Conservation (phyloP, 2,329 filamentous ascomycete genomes). For the Peltaster fructicola region DNA sequence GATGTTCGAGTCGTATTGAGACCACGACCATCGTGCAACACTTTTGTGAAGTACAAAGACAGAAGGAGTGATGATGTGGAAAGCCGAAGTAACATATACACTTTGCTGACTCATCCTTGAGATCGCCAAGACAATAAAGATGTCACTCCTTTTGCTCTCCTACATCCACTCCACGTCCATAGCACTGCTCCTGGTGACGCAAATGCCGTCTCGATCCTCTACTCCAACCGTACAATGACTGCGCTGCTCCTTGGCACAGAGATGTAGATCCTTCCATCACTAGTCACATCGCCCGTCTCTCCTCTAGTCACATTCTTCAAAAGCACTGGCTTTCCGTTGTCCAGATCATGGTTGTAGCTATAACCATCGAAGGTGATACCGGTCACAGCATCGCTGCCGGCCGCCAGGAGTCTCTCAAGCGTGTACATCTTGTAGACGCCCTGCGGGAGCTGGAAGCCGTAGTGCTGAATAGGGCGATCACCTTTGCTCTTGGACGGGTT, state of each 20-base stretch:
- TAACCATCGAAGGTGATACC: conserved; percentile 44
- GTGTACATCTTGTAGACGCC: conserved; percentile 12
- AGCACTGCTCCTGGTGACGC: too few relatives aligned
- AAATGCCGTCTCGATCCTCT: too few relatives aligned
- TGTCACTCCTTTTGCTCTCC: too few relatives aligned
- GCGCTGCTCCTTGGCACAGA: conserved; percentile 15
- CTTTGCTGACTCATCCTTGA: too few relatives aligned
- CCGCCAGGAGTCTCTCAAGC: conserved; percentile 37
- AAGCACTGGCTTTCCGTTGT: conserved; percentile 34
- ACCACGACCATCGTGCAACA: too few relatives aligned
- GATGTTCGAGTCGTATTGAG: too few relatives aligned
- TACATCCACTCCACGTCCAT: too few relatives aligned
- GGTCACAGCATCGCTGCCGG: conserved; percentile 45
- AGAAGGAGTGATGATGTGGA: too few relatives aligned
- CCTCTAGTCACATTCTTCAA: conserved; percentile 38
- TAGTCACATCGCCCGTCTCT: conserved; percentile 23
- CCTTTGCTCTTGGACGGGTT: conserved; percentile 28
- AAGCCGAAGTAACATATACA: too few relatives aligned
- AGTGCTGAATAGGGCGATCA: conserved; percentile 21
- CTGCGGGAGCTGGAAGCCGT: conserved; percentile 25
- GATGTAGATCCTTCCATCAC: conserved; percentile 18
- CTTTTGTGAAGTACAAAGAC: too few relatives aligned
- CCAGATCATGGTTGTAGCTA: conserved; percentile 44
- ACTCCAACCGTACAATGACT: too few relatives aligned
- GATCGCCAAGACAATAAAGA: too few relatives aligned